Base-by-base conservation (phyloP, 2,329 filamentous ascomycete genomes). In the Fusarium hainanense region DNA sequence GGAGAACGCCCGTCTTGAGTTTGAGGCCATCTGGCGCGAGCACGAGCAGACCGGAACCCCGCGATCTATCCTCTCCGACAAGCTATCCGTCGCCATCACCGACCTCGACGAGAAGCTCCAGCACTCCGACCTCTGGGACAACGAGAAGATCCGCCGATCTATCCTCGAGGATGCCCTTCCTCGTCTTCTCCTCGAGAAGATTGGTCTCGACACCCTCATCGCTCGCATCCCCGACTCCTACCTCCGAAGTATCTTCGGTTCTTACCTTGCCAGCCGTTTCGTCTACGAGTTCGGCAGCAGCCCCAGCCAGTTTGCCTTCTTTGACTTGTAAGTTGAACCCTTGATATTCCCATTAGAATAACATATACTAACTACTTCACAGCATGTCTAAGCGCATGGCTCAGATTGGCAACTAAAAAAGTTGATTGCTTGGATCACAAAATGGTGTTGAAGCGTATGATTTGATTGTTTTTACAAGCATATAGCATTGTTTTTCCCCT, bases 1-100 rank as follows among this genome's bases (percentile, higher is more conserved):
- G 80, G 90, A 94, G 74, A 99, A 99, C 74, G 96, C 96, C 4
- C 85, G 89, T 18, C 89, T 99, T 37, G 96, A 99, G 81, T 99
- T 99, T 74, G 96, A 99, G 83, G 96, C 96, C 44, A 97, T 99
- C 82, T 99, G 96, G 96, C 90, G 93, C 71, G 96, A 99, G 81
- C 89, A 97, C 77, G 90, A 96, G 81, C 82, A 90, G 78, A 97
- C 93, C 3, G 92, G 93, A 54, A 85, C 90, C 57, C 83, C 93
- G 23, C 89, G 94, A 67, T 97, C 93, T 66, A 89, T 94, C n/a
- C 86, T 99, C 58, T 97, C 93, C 49, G 96, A 99, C 80, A 93
- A 91, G 74, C 88, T 99, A 57, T 97, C 93, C 59, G 84, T 93
- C 51, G 95, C 96, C 34, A 99, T 99, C 78, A 98, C 95, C n/a